Percentiles rank a stretch among this genome's conserved stretches.
Conservation (phyloP, 2,329 filamentous ascomycete species). For the Penicillium sclerotiorum region DNA sequence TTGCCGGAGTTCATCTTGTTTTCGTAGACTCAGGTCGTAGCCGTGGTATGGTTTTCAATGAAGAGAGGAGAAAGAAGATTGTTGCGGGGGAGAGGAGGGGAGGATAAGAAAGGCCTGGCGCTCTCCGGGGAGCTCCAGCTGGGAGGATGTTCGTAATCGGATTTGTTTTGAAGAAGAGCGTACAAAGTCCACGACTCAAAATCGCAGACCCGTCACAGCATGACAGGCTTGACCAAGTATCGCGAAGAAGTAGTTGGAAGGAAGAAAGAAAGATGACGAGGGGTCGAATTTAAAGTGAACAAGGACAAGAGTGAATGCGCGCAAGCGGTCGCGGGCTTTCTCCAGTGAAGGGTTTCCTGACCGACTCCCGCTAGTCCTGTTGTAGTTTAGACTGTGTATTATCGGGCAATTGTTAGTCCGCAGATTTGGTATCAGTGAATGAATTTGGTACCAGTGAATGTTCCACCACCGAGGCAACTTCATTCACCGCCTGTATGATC, state of each 20-base stretch:
- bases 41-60: not conserved
- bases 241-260: conserved; percentile 5
- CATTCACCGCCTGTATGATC: no score
- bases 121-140: conserved; percentile 23
- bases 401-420: conserved; percentile 33
- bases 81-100: conserved; percentile 3
- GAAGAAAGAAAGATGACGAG: conserved; percentile 15
- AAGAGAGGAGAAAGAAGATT: conserved; percentile 4
- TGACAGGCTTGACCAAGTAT: conserved; percentile 17
- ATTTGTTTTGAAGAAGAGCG: conserved; percentile 10
- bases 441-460: no score
- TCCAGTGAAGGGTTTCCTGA: conserved; percentile 37
- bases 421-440: no score
- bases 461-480: no score
- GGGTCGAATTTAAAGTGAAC: conserved; percentile 9
- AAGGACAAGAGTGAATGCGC: conserved; percentile 36
- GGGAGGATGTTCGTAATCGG: conserved; percentile 10
- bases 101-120: conserved; percentile 20
- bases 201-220: conserved; percentile 26
- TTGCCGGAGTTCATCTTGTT: conserved; percentile 46
- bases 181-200: conserved; percentile 19
- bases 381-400: conserved; percentile 17
- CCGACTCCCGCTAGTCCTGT: conserved; percentile 29
- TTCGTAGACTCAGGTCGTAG: conserved; percentile 23
- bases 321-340: conserved; percentile 41